Base-by-base conservation (phyloP, 345 rosid genomes). In the Pistacia integerrima region DNA sequence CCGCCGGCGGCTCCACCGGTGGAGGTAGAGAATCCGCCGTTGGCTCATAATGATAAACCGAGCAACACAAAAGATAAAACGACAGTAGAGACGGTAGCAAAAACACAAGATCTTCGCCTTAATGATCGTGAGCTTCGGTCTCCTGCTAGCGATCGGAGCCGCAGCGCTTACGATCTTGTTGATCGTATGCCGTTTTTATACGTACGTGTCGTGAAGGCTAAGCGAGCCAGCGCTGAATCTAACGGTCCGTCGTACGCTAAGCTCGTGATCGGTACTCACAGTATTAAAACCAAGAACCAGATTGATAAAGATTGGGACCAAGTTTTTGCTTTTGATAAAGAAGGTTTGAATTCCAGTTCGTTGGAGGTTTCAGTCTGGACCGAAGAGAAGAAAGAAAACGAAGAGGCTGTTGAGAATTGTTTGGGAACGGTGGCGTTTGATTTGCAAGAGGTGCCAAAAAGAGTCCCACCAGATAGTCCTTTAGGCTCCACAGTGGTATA, bases 401-500 rank as follows among this genome's bases (percentile, higher is more conserved):
- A 91, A 30, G 85, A 87, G 35, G 56, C 63, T 3, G 77, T 73
- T 0, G 95, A 93, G 87, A 86, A 64, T 61, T 90, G 91, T 48
- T 30, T 90, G 11, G 98, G 98, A 20, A 90, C 95, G 80, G 97
- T 94, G 73, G 87, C 97, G 69, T 94, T 93, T 85, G 98, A 94
- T 77, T 81, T 93, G 75, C 95, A 89, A 57, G 98, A 94, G 72
- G 91, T 93, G 72, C 98, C 98, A 0, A 93, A 89, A 76, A 73
- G 97, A 69, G 92, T 91, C 11, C 97, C 97, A 1, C 97, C 94
- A 1, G 98, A 94, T 75, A 93, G 97, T 74, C 94, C 97, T 8
- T 81, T 94, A 46, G 98, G 98, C 98, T 79, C 97, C 98, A 9
- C 97, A 93, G 63, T 94, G 98, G 98, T 93, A 94, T 74, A 86